Conservation (phyloP, 208 protist genomes). For the Crithidia brevicula region DNA sequence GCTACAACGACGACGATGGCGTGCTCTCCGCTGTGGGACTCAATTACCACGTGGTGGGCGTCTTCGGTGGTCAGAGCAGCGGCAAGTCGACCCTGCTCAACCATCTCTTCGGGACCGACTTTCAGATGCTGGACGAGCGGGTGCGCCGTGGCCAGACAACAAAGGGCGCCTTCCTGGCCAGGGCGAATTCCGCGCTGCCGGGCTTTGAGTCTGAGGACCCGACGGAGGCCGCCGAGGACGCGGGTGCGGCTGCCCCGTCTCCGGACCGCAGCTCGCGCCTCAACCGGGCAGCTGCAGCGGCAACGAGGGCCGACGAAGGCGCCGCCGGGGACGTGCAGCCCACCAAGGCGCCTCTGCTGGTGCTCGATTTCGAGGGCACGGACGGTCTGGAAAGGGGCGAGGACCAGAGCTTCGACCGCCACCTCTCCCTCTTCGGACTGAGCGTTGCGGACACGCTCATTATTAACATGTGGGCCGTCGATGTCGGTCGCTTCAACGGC, state of each 20-base stretch:
- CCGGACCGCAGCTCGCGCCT: slow-evolving; percentile 23
- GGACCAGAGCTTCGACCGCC: slow-evolving; percentile 96
- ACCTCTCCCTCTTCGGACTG: slow-evolving; percentile 97
- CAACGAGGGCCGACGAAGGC: not conserved
- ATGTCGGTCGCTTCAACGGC: slow-evolving; percentile 96
- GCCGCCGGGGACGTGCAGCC: not conserved
- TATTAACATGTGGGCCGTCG: slow-evolving; percentile 98
- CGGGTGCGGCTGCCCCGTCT: not conserved
- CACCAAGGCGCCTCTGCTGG: slow-evolving; percentile 64
- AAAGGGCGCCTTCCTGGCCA: slow-evolving; percentile 91
- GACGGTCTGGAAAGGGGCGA: slow-evolving; percentile 97
- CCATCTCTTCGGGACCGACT: slow-evolving; percentile 94
- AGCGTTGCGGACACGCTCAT: slow-evolving; percentile 96
- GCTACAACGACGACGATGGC: not conserved
- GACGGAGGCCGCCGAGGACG: not conserved
- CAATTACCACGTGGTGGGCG: slow-evolving; percentile 92
- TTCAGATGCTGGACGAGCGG: slow-evolving; percentile 93
- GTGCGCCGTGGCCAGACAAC: slow-evolving; percentile 94
- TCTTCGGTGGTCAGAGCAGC: slow-evolving; percentile 96
- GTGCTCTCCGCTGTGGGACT: slow-evolving; percentile 34
- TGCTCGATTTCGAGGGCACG: slow-evolving; percentile 98
- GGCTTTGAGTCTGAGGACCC: slow-evolving; percentile 21
- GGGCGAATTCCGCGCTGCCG: slow-evolving; percentile 33
- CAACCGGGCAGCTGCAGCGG: slow-evolving; percentile 19
- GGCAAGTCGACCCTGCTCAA: slow-evolving; percentile 98